phyloP scores from a whole-genome alignment of 2,329 filamentous ascomycete species.

The Hysterium pulicare region DNA sequence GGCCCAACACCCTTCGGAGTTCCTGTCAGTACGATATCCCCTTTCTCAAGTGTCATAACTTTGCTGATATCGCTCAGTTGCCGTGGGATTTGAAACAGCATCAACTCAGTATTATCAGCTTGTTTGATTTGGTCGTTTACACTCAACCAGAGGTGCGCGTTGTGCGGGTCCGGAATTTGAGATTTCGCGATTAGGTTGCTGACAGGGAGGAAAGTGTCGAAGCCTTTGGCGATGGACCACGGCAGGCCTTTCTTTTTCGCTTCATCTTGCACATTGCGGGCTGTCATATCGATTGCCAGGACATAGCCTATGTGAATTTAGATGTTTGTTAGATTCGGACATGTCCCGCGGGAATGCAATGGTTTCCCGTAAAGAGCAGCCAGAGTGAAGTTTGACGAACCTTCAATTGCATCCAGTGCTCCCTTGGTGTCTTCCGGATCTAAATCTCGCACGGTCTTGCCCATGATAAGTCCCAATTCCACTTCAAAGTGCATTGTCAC shows the following conservation, averaged over 20 bases:
- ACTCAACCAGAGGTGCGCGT: constrained; percentile 78
- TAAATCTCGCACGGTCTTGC: constrained; percentile 74
- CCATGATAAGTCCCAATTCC: constrained; percentile 86
- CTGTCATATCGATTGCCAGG: constrained; percentile 95
- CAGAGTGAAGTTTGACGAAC: constrained; percentile 45
- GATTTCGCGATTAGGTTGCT: constrained; percentile 76
- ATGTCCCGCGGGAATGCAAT: not conserved
- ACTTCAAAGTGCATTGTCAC: constrained; percentile 92
- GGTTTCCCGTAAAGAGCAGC: not conserved
- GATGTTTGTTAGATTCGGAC: constrained; percentile 1
- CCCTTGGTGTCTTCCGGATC: constrained; percentile 68
- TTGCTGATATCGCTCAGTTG: constrained; percentile 87
- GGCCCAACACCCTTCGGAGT: constrained; percentile 94
- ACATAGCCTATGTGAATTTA: constrained; percentile 63
- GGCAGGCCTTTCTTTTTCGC: constrained; percentile 96
- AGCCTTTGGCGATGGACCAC: constrained; percentile 95
- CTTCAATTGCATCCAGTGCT: constrained; percentile 78
- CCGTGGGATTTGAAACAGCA: constrained; percentile 88
- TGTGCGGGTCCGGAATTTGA: constrained; percentile 79
- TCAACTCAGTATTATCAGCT: constrained; percentile 83
- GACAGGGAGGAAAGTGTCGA: constrained; percentile 94
- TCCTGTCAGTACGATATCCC: constrained; percentile 92
- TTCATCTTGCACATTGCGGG: constrained; percentile 90
- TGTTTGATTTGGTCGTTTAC: constrained; percentile 80
- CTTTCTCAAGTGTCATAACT: constrained; percentile 90